Base-by-base conservation (phyloP, 73 alveolate genomes). In the Paramecium sexaurelia region DNA sequence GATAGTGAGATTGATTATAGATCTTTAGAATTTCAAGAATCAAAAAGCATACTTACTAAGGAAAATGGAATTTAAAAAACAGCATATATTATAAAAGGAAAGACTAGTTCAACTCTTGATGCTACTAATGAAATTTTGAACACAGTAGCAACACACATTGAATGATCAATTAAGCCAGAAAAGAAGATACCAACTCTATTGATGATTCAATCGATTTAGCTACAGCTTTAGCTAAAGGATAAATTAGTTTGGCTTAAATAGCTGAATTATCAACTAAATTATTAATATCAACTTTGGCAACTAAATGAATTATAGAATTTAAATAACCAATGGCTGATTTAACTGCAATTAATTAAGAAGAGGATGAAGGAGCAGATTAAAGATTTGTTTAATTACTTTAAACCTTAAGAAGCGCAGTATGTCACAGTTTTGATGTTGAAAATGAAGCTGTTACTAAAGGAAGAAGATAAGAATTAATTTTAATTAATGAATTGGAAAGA, bases 141-240 rank as follows among this genome's bases (percentile, higher is more conserved):
- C 55, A 41, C 68, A 11, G 73, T 26, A 9, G 1, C 51, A 13
- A 19, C 27, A 37, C 90, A 78, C 55, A 78, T 78, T 24, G 73
- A 61, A 22, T 78, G 39, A 78, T 78, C 40, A 78, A 78, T 20
- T 56, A 19, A 20, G 90, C 73, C 27, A 78, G 90, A 78, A 78
- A 78, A 33, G 68, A 37, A 45, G 90, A 78, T 24, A 45, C 90
- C 90, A 78, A 78, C 15, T 37, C 90, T 40, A 78, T 78, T 40
- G 90, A 78, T 78, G 90, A 78, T 24, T 78, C 90, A 37, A 20
- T 78, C 5, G 90, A 78, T 45, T 40, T 78, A 26, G 90, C 55
- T 22, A 61, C 90, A 17, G 68, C 33, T 6, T 22, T 71, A 19
- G 35, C 55, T 22, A 71, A 39, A 17, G 90, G 90, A 78, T 22